Base-by-base conservation (phyloP, 169 alveolate species). In the Plasmodium chabaudi region DNA sequence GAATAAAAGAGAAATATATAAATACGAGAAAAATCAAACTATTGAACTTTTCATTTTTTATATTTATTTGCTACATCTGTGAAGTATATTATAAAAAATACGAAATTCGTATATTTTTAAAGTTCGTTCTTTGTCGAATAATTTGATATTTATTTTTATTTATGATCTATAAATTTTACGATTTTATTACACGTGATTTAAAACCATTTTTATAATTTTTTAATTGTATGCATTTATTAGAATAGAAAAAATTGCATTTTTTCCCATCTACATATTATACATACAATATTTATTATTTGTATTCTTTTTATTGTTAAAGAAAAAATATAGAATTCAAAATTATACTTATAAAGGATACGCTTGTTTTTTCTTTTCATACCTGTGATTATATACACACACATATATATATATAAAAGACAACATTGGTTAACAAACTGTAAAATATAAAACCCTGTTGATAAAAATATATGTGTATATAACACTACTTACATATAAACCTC, bases 301-400 rank as follows among this genome's bases (percentile, higher is more conserved):
- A 57, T 15, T 57, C n/a, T 51, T 15, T 15, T 13, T 15, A 51
- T 51, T 51, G 19, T 15, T 51, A 51, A 51, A 51, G 59, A 51
- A 5, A 15, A 34, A 15, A 6, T 12, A 51, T 15, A 15, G n/a
- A 13, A 15, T 15, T 51, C 59, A 13, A 15, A 51, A 51, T 51
- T 51, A 51, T 13, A 51, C n/a, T 51, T 51, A 51, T 51, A 51
- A 51, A 51, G 59, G n/a, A 15, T 51, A 51, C 59, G 7, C 34
- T 23, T 19, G 44, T 17, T 6, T 60, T 60, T 60, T 60, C 34
- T 34, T 60, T 60, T 60, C 25, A 60, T 60, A 60, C 9, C 9
- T 60, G 69, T 60, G 69, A 60, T 60, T 60, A 60, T 60, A 23
- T 60, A 60, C 42, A 34, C 42, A 60, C 17, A 60, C 42, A 34